Evolutionary conservation across 1,284 basidiomycete species (phyloP).

Genomic region (Ceratobasidium sp.): DNA sequence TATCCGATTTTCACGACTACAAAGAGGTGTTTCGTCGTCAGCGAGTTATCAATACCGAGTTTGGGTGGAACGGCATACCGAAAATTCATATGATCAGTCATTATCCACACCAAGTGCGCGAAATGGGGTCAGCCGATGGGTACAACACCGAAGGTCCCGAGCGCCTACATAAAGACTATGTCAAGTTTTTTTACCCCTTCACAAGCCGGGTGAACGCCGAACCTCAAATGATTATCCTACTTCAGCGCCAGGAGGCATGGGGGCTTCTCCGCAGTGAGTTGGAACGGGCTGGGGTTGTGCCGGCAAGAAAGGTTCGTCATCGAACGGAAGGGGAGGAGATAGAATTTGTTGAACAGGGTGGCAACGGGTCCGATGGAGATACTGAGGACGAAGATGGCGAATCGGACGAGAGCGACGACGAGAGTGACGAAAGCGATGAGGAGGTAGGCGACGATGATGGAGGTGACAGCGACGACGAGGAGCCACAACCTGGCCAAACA

Average conservation of each 20-base stretch:
- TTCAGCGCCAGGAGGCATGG: background rate
- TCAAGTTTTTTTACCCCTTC: conserved; percentile 34
- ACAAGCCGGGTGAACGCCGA: conserved; percentile 9
- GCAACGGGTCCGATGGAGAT: background rate
- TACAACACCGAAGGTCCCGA: conserved; percentile 44
- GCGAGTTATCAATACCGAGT: background rate
- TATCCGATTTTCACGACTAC: conserved; percentile 47
- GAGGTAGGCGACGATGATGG: background rate
- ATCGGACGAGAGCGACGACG: background rate
- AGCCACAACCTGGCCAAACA: background rate
- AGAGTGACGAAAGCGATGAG: background rate
- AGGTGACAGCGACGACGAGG: background rate
- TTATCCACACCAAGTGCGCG: conserved; percentile 21
- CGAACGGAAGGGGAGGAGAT: background rate
- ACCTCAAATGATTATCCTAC: conserved; percentile 32
- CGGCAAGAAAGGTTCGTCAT: background rate
- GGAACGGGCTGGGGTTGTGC: background rate
- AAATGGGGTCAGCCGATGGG: conserved; percentile 33
- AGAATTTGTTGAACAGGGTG: no score
- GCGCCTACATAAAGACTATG: conserved; percentile 41
- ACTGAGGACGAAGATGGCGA: background rate
- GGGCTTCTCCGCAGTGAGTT: background rate
- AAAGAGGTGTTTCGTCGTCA: conserved; percentile 46
- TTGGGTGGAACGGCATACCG: conserved; percentile 1
- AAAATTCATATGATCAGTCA: conserved; percentile 44